phyloP scores from a whole-genome alignment of 1,284 basidiomycete species.

The Cryptococcus sp. region DNA sequence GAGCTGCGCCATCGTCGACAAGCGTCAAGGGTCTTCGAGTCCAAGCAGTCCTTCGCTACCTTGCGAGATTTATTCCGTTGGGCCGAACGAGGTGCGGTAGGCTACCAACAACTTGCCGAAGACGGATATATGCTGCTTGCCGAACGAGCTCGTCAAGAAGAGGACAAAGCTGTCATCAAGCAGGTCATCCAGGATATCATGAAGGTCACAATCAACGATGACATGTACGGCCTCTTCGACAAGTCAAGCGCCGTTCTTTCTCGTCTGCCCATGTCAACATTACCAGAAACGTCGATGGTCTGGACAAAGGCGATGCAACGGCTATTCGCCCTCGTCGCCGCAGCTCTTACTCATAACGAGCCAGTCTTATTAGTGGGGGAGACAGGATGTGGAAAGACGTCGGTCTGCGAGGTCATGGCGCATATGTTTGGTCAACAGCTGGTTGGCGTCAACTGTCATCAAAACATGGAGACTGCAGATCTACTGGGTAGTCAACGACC shows the following conservation, averaged over 20 bases:
- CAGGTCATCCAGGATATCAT: conserved; percentile 89
- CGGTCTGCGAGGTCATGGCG: conserved; percentile 89
- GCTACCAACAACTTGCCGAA: conserved; percentile 90
- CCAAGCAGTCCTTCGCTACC: conserved; percentile 95
- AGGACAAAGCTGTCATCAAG: conserved; percentile 87
- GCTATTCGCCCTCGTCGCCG: conserved; percentile 78
- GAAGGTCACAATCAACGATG: conserved; percentile 80
- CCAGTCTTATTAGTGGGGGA: conserved; percentile 97
- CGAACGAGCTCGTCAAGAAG: conserved; percentile 78
- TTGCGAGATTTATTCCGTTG: conserved; percentile 96
- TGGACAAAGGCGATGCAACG: conserved; percentile 95
- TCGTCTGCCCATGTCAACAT: conserved; percentile 31
- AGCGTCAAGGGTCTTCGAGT: conserved; percentile 90
- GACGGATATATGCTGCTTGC: conserved; percentile 98
- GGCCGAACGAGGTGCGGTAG: conserved; percentile 85
- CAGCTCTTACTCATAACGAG: conserved; percentile 85
- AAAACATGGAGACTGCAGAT: conserved; percentile 99
- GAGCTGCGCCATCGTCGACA: conserved; percentile 93
- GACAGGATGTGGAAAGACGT: conserved; percentile 97
- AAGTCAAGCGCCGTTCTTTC: conserved; percentile 51
- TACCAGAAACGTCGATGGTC: conserved; percentile 59
- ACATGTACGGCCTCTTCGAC: conserved; percentile 67
- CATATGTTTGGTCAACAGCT: conserved; percentile 66
- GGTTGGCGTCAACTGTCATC: conserved; percentile 88
- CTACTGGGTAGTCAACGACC: conserved; percentile 93